Evolutionary conservation across 2,329 filamentous ascomycete genomes (phyloP).

Genomic region (Nemania bipapillata): DNA sequence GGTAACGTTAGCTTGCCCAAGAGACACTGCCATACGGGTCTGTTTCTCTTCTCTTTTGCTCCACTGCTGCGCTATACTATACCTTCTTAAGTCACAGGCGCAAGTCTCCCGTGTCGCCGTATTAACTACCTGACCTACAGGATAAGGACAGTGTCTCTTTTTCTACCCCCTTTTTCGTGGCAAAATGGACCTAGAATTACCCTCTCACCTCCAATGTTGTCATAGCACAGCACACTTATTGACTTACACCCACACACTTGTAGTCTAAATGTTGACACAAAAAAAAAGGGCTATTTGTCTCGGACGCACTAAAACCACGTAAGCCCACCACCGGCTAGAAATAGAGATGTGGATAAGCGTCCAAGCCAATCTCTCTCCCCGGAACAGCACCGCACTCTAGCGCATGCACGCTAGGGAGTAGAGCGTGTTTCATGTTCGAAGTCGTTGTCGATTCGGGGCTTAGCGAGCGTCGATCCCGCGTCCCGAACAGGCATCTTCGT

Average conservation of each 20-base stretch:
- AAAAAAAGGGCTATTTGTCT: constrained; percentile 3
- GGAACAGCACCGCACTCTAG: background rate
- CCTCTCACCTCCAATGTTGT: constrained; percentile 20
- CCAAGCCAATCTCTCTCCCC: background rate
- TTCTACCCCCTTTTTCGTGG: constrained; percentile 1
- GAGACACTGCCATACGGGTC: background rate
- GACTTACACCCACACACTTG: too few species aligned
- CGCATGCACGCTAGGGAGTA: constrained; percentile 36
- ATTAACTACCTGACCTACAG: background rate
- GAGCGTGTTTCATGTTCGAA: constrained; percentile 49
- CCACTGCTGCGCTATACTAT: background rate
- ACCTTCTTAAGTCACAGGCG: background rate
- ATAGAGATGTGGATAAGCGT: constrained; percentile 12
- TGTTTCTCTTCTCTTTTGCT: background rate
- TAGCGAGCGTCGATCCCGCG: constrained; percentile 39
- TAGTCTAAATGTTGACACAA: background rate
- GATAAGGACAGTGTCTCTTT: too few species aligned
- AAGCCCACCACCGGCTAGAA: constrained; percentile 15
- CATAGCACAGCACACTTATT: constrained; percentile 23
- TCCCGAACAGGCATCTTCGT: constrained; percentile 40
- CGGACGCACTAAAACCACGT: constrained; percentile 7
- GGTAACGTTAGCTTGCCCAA: background rate
- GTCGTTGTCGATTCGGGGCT: constrained; percentile 37
- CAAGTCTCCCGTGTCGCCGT: too few species aligned
- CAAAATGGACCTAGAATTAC: background rate